Base-by-base conservation (phyloP, 495 filamentous ascomycete genomes). In the Lepraria neglecta region DNA sequence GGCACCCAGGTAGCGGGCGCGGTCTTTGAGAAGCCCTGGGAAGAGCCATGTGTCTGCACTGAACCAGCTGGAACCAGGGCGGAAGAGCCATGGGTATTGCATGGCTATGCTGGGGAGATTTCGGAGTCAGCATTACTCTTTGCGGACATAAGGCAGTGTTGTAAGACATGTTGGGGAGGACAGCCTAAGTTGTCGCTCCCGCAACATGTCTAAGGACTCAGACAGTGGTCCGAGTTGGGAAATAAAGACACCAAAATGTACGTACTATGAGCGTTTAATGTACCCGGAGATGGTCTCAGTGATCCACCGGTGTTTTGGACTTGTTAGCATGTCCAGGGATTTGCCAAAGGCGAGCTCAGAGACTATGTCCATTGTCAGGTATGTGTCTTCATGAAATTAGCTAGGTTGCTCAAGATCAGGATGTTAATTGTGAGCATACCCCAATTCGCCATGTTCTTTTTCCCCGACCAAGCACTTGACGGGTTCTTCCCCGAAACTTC, bases 341-440 rank as follows among this genome's bases (percentile, higher is more conserved):
- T 70, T 48, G 24, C 69, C 69, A 40, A 67, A 74, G 27, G 57
- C 53, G 21, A 72, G 59, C 48, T 67, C 69, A 24, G 59, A 60
- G 43, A 74, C 69, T 33, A 71, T 57, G 43, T 72, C 70, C 21
- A 71, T 67, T 11, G 67, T 65, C 15, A 72, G n/a, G 56, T 65
- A 54, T 3, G 17, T 54, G 30, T 30, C 51, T 54, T 19, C 0
- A 31, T 17, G 31, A 21, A 53, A 17, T 53, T 53, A 53, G 50
- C 15, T 6, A 33, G 6, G 28, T 31, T 31, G 15, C n/a, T 24
- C 15, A n/a, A 3, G 10, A 12, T 15, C 50, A 6, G 10, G 15
- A 31, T 19, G 50, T n/a, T 15, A n/a, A 7, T 7, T 33, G 14
- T 19, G 28, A n/a, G 48, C 33, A 55, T 58, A 48, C 50, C 28